Base-by-base conservation (phyloP, 495 filamentous ascomycete species). In the Apodospora peruviana region DNA sequence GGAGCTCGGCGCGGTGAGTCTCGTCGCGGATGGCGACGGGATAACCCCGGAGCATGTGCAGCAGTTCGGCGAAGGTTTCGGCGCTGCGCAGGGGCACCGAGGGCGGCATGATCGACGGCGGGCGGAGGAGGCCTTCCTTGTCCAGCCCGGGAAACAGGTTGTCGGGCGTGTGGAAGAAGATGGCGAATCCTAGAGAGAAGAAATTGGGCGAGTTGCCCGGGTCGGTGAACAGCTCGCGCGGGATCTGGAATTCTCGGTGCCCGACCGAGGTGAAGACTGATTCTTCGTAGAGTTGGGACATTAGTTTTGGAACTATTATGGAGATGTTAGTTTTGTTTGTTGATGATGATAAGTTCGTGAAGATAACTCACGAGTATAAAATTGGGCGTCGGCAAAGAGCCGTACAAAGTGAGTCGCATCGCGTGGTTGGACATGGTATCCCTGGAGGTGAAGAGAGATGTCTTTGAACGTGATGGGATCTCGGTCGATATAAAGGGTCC, bases 361-460 rank as follows among this genome's bases (percentile, higher is more conserved):
- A 40, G 16, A 25, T 7, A 9, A 43, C 80, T 60, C 68, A 90
- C 87, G 74, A 61, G 77, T 87, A 68, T 96, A 98, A 70, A 96
- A 98, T 61, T 96, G 93, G 3, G 91, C 88, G 62, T 98, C 91
- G 25, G 91, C 89, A 67, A 95, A 96, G 37, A 96, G 76, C 40
- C 84, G 88, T 55, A 96, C 93, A 60, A 87, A 96, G 64, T 96
- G 85, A 20, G 80, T 74, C 36, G 86, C 84, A 69, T 96, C 86
- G 46, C 78, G 76, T n/a, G 91, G 93, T 25, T 75, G 72, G 50
- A 96, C 76, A 67, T 95, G 84, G 67, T 98, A 98, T 11, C 91
- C 91, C 72, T 98, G 91, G 10, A 98, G 72, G 74, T 98, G 91
- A 43, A 89, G 74, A 22, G 85, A 84, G 46, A 98, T 96, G 56